These are phyloP conservation scores for Limnanthes douglasii DNA, from an alignment of 345 rosid species.

Conservation along the genomic window DNA sequence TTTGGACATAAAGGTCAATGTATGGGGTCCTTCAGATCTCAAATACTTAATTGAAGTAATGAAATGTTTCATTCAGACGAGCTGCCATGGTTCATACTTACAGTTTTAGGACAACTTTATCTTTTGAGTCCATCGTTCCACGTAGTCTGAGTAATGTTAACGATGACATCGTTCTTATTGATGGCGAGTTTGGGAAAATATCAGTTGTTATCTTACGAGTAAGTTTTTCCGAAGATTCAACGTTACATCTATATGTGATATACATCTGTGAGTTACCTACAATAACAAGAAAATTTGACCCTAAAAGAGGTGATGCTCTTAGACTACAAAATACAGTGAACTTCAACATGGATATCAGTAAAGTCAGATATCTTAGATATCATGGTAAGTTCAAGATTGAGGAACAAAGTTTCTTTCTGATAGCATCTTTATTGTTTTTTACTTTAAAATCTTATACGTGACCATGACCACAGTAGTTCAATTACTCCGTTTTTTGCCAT, in stretches of 20 bases:
- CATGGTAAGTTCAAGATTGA: slow-evolving; percentile 33
- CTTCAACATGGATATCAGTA: slow-evolving; percentile 73
- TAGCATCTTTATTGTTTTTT: no score
- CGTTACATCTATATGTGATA: slow-evolving; percentile 51
- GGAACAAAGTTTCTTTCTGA: neutral
- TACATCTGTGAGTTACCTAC: slow-evolving; percentile 83
- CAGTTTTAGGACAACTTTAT: slow-evolving; percentile 44
- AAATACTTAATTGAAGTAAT: slow-evolving; percentile 75
- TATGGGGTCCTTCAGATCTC: slow-evolving; percentile 97
- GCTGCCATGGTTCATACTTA: slow-evolving; percentile 92
- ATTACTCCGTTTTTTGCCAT: no score
- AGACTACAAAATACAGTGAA: slow-evolving; percentile 59
- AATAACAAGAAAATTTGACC: slow-evolving; percentile 71
- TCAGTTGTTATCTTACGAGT: slow-evolving; percentile 54
- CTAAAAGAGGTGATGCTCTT: slow-evolving; percentile 58
- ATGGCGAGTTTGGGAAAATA: slow-evolving; percentile 74
- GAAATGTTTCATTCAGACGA: slow-evolving; percentile 84
- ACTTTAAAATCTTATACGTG: no score
- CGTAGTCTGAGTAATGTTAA: slow-evolving; percentile 18
- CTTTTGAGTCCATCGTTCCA: slow-evolving; percentile 20
- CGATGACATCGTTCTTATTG: slow-evolving; percentile 46
- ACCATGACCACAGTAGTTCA: no score
- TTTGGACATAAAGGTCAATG: slow-evolving; percentile 45
- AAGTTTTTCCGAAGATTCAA: slow-evolving; percentile 15
- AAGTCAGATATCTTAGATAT: slow-evolving; percentile 50